These are phyloP conservation scores for Didymella pomorum DNA, from an alignment of 2,329 filamentous ascomycete genomes.

Conservation along the genomic window DNA sequence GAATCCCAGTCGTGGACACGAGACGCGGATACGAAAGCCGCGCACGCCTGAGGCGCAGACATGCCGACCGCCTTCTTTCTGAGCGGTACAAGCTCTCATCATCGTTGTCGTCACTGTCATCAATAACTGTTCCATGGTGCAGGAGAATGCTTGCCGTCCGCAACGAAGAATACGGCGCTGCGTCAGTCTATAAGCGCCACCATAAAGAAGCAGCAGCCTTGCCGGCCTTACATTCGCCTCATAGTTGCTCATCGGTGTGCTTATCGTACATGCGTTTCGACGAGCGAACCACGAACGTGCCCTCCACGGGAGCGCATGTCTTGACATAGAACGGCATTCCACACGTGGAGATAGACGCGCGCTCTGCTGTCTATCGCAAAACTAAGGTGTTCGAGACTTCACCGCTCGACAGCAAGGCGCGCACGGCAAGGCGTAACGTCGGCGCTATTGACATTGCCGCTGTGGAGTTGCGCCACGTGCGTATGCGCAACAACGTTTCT, in stretches of 20 bases:
- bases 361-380: conserved; percentile 16
- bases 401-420: conserved; percentile 10
- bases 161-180: neutral
- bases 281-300: conserved; percentile 8
- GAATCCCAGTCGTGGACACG: neutral
- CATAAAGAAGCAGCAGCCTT: conserved; percentile 1
- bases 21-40: neutral
- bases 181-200: conserved; percentile 2
- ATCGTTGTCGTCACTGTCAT: neutral
- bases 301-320: conserved; percentile 7
- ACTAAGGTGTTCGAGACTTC: conserved; percentile 14
- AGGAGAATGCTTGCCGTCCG: neutral
- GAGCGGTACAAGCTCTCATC: neutral
- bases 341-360: conserved; percentile 16
- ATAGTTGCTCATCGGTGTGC: conserved; percentile 16
- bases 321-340: conserved; percentile 1
- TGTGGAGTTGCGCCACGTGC: conserved; percentile 22
- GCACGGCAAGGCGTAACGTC: conserved; percentile 17
- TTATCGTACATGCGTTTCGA: neutral
- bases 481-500: conserved; percentile 7
- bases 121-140: neutral
- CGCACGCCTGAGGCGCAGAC: conserved; percentile 1
- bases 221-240: neutral
- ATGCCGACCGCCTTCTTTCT: neutral
- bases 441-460: conserved; percentile 18